Evolutionary conservation across 768 basidiomycete species (phyloP).

Genomic region (Clitopilus passeckerianus): DNA sequence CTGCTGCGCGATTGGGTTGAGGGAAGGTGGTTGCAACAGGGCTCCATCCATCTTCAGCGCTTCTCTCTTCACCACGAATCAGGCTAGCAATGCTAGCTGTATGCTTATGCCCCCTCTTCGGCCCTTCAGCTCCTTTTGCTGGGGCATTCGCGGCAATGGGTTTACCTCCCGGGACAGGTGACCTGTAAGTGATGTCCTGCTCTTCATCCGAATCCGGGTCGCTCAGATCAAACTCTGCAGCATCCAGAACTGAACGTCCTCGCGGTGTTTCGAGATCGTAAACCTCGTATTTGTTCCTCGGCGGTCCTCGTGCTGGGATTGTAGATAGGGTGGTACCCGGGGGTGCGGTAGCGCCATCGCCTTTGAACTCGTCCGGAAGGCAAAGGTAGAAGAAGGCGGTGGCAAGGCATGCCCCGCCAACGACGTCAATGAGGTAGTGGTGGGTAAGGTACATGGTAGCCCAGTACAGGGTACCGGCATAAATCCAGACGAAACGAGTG

Average conservation of each 20-base stretch:
- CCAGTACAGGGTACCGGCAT: conserved; percentile 90
- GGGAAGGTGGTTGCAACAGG: conserved; percentile 39
- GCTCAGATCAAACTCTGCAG: conserved; percentile 50
- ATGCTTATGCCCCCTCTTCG: conserved; percentile 55
- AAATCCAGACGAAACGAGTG: conserved; percentile 69
- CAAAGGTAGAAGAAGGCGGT: conserved; percentile 83
- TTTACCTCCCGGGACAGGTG: conserved; percentile 44
- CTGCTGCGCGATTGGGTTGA: conserved; percentile 1
- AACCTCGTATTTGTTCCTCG: conserved; percentile 62
- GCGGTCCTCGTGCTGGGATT: conserved; percentile 11
- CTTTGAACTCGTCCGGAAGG: conserved; percentile 77
- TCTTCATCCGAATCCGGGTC: conserved; percentile 62
- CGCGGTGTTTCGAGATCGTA: conserved; percentile 72
- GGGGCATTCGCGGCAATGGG: conserved; percentile 12
- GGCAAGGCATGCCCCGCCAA: conserved; percentile 88
- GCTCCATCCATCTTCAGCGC: conserved; percentile 81
- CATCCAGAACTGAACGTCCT: conserved; percentile 31
- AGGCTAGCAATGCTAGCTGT: conserved; percentile 83
- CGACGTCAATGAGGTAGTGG: conserved; percentile 98
- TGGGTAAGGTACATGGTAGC: conserved; percentile 98
- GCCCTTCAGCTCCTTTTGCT: conserved; percentile 16
- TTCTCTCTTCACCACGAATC: conserved; percentile 69
- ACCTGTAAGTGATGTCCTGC: conserved; percentile 66
- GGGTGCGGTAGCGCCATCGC: conserved; percentile 41
- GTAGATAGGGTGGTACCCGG: conserved; percentile 27